Evolutionary conservation across 495 filamentous ascomycete genomes (phyloP).

Genomic region (Penicillium samsonianum): DNA sequence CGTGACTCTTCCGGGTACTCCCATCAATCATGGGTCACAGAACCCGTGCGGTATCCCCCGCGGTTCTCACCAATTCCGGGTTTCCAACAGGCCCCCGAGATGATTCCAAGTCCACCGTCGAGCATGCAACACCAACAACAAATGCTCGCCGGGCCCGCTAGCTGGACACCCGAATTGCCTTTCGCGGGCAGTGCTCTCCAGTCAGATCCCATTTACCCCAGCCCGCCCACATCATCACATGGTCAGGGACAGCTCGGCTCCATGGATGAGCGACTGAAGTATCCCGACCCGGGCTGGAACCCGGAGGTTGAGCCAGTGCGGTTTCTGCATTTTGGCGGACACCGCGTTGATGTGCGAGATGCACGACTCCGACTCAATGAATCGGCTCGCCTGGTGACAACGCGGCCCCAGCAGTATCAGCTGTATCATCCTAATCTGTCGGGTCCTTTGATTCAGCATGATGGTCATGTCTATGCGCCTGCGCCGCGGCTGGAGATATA

Average conservation of each 20-base stretch:
- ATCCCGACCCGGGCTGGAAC: slow-evolving; percentile 23
- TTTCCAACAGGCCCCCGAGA: slow-evolving; percentile 15
- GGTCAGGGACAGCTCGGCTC: slow-evolving; percentile 19
- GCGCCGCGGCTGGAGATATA: slow-evolving; percentile 23
- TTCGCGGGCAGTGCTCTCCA: slow-evolving; percentile 23
- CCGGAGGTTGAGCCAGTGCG: slow-evolving; percentile 19
- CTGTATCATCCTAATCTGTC: slow-evolving; percentile 39
- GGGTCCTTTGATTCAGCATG: slow-evolving; percentile 35
- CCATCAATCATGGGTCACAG: slow-evolving; percentile 44
- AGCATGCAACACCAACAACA: slow-evolving; percentile 23
- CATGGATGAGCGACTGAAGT: slow-evolving; percentile 26
- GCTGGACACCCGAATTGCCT: slow-evolving; percentile 26
- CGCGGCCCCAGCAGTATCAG: slow-evolving; percentile 25
- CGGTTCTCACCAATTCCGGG: slow-evolving; percentile 30
- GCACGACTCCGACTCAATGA: slow-evolving; percentile 29
- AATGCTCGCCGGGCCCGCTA: slow-evolving; percentile 20
- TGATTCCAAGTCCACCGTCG: slow-evolving; percentile 7
- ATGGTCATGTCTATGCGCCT: slow-evolving; percentile 22
- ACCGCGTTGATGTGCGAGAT: slow-evolving; percentile 39
- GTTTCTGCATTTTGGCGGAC: slow-evolving; percentile 29
- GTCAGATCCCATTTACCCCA: slow-evolving; percentile 26
- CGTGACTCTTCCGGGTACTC: slow-evolving; percentile 39
- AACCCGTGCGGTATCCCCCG: slow-evolving; percentile 35
- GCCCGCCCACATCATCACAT: background rate
- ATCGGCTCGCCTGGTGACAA: slow-evolving; percentile 18